A percentile compares a stretch with the other conserved stretches of the same genome.
Conservation (phyloP, 148 eudicot species). For the Rhododendron williamsianum region DNA sequence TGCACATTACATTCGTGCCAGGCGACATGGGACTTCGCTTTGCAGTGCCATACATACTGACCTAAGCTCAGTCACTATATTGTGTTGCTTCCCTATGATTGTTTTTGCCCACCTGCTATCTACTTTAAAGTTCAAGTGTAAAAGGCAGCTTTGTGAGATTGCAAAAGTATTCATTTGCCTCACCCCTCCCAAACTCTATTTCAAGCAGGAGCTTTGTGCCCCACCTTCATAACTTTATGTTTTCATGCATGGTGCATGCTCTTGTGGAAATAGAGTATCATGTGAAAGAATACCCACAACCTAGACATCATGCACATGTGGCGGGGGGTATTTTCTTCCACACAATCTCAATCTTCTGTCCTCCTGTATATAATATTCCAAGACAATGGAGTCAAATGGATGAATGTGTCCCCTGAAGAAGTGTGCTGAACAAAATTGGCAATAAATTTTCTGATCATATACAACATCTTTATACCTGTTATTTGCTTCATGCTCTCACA, state of each 20-base stretch:
- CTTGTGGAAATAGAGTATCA: background rate
- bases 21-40: background rate
- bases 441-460: background rate
- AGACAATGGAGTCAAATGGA: background rate
- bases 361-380: background rate
- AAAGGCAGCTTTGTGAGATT: background rate
- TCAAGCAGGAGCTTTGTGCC: background rate
- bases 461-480: background rate
- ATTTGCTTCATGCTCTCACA: background rate
- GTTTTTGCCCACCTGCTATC: background rate
- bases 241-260: background rate
- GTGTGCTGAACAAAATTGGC: background rate
- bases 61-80: background rate
- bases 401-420: background rate
- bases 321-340: background rate
- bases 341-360: background rate
- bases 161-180: background rate
- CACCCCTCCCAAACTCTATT: background rate
- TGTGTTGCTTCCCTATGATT: background rate
- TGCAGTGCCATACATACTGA: background rate
- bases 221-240: background rate
- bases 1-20: background rate
- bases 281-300: background rate
- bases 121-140: background rate
- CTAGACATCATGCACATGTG: background rate